These are phyloP conservation scores for Epichloe baconii DNA, from an alignment of 2,329 filamentous ascomycete species.

Conservation along the genomic window DNA sequence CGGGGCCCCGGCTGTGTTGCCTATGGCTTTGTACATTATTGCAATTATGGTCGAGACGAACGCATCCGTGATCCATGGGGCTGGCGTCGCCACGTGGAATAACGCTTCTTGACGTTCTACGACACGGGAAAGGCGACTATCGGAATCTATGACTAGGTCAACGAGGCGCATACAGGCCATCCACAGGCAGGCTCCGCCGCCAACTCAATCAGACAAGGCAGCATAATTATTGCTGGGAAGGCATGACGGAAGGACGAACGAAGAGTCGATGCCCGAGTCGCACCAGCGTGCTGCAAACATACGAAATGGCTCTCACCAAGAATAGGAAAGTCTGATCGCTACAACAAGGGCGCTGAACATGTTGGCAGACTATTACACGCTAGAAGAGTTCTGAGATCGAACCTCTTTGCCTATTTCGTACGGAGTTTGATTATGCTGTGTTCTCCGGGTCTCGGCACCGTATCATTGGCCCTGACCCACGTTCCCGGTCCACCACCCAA, in stretches of 20 bases:
- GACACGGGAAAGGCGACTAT: no score
- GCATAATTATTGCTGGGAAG: no score
- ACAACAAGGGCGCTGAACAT: not conserved
- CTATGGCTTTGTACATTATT: not conserved
- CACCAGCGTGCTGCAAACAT: not conserved
- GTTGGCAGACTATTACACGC: not conserved
- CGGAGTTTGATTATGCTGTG: not conserved
- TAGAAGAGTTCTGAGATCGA: not conserved
- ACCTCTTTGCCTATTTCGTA: not conserved
- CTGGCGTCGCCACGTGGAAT: not conserved
- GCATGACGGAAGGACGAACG: no score
- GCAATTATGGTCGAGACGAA: not conserved
- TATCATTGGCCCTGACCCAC: not conserved
- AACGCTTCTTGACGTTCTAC: not conserved
- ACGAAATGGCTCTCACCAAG: not conserved
- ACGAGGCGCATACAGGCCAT: no score
- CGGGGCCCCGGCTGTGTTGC: not conserved
- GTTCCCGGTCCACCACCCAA: not conserved
- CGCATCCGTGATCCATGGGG: not conserved
- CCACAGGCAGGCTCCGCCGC: not conserved
- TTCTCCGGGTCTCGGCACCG: constrained; percentile 4
- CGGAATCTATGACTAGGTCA: no score
- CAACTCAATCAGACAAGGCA: not conserved
- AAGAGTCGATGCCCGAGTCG: no score
- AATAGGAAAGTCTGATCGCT: not conserved